Base-by-base conservation (phyloP, 192 early-diverging fungal genomes). In the Lobulomyces angularis region DNA sequence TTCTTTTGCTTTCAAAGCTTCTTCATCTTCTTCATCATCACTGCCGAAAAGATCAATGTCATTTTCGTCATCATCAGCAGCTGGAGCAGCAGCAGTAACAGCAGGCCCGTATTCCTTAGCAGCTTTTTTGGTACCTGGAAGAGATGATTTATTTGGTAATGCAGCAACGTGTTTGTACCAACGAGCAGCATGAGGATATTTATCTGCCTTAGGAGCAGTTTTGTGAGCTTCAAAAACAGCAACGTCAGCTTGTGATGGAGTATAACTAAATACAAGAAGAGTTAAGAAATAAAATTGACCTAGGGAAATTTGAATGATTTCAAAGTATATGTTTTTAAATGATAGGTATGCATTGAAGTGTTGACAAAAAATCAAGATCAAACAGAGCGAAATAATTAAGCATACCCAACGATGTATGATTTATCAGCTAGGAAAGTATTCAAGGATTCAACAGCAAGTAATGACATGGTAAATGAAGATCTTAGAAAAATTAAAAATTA, bases 31-130 rank as follows among this genome's bases (percentile, higher is more conserved):
- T 17, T 93, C 89, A 53, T 90, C 86, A 50, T 87, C 84, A 50
- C 86, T 90, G 52, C 80, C 90, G 62, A 95, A 95, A 45, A 95
- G 84, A 65, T 95, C 90, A 46, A 92, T 66, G 50, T 92, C 89
- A 39, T 92, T 87, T 25, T 95, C 90, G 30, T 90, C 90, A 27
- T 82, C 88, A 22, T 64, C 87, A 14, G 51, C 53, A 24, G 53
- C 41, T 7, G 19, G 3, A 31, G 52, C 43, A 9, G 30, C 40
- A 20, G 65, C 74, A 49, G 67, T 60, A 37, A 60, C 63, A 24
- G 48, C 68, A 37, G 82, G 74, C 51, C 76, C 78, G 59, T 58
- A 50, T 29, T 59, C 56, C 45, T 62, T 49, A 43, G 56, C 63
- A 41, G 62, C 54, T 60, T 62, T 62, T 56, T 71, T 70, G 38